Base-by-base conservation (phyloP, 1,284 basidiomycete species). In the Puccinia triticina region DNA sequence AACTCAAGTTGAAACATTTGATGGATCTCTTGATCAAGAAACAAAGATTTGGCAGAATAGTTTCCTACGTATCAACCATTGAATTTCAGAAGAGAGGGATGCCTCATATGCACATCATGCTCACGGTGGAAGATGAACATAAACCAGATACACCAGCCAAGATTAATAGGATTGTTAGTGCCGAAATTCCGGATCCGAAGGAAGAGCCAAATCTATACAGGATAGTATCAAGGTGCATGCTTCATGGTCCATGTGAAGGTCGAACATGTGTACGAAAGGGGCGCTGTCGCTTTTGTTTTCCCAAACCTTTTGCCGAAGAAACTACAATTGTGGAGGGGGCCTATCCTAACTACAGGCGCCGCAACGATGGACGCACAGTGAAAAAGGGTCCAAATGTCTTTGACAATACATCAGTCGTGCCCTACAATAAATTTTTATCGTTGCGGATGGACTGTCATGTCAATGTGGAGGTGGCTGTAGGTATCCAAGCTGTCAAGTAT, bases 181-280 rank as follows among this genome's bases (percentile, higher is more conserved):
- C 90, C 16, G 64, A 86, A 1, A 86, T 88, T 83, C 90, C 90
- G 21, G 87, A 90, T 83, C 87, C 85, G 0, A 84, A 83, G 0
- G 86, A 83, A 0, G 83, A 89, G 50, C 89, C 89, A 0, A 32
- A 83, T 1, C 87, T 90, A 0, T 88, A 87, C 84, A 84, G 87
- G 1, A 37, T 84, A 14, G 86, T 87, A 23, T 84, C 83, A 40
- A 84, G 82, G 8, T 87, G 83, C 69, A 90, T 90, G 89, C 84
- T 90, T 0, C 90, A 90, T 87, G 88, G 88, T 18, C 88, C 89
- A 0, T 90, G 89, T 86, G 11, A 67, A 67, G 21, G 14, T 5
- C 16, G 34, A n/a, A 2, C 32, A 40, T 67, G 64, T 21, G 14
- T 4, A 5, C 2, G 7, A 5, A 87, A 88, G 64, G 83, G 14